A percentile compares a stretch with the other conserved stretches of the same genome.
These are phyloP conservation scores for Xylaria castorea DNA, from an alignment of 495 filamentous ascomycete species.

Conservation along the genomic window DNA sequence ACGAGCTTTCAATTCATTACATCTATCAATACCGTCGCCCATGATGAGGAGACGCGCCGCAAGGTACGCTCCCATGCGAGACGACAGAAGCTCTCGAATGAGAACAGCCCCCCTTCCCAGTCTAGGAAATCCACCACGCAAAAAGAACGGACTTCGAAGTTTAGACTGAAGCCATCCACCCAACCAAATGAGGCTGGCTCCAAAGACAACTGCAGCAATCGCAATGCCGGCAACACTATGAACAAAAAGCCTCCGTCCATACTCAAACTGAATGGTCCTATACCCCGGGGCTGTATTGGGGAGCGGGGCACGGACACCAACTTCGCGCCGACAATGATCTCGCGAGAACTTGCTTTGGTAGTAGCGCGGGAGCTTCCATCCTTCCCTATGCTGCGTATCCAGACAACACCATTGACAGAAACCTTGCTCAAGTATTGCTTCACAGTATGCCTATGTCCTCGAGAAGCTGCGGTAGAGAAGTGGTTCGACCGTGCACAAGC, in stretches of 20 bases:
- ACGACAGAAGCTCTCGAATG: conserved; percentile 40
- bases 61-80: conserved; percentile 42
- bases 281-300: not conserved
- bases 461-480: conserved; percentile 36
- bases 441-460: conserved; percentile 42
- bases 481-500: conserved; percentile 39
- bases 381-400: conserved; percentile 39
- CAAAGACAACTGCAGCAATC: not conserved
- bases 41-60: conserved; percentile 43
- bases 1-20: conserved; percentile 44
- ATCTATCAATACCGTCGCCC: conserved; percentile 42
- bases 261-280: not conserved
- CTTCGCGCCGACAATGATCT: conserved; percentile 29
- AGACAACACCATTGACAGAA: conserved; percentile 41
- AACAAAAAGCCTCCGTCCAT: conserved; percentile 10
- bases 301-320: conserved; percentile 16
- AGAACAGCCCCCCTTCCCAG: conserved; percentile 31
- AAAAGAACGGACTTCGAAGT: conserved; percentile 42
- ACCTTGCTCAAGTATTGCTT: conserved; percentile 42
- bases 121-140: conserved; percentile 35
- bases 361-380: conserved; percentile 40
- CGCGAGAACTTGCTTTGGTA: conserved; percentile 38
- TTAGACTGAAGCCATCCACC: conserved; percentile 36
- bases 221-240: conserved; percentile 6
- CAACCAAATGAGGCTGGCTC: not conserved